These are phyloP conservation scores for Neoscytalidium dimidiatum DNA, from an alignment of 2,329 filamentous ascomycete genomes.

Conservation along the genomic window DNA sequence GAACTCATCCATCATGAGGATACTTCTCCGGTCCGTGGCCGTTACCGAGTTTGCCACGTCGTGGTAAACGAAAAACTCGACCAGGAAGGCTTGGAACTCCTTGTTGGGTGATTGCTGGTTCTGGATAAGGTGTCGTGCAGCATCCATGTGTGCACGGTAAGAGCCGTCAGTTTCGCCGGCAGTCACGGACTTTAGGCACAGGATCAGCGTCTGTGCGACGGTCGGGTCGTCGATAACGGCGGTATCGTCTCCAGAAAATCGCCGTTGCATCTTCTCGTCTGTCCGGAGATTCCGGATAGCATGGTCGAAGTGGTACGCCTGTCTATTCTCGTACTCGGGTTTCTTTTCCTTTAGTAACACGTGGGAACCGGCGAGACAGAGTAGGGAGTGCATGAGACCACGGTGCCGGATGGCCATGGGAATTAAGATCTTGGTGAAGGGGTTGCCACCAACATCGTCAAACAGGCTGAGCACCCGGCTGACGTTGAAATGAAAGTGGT, in stretches of 20 bases:
- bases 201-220: slow-evolving; percentile 60
- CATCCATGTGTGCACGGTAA: slow-evolving; percentile 77
- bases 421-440: slow-evolving; percentile 81
- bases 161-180: slow-evolving; percentile 65
- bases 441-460: slow-evolving; percentile 71
- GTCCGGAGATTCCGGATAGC: slow-evolving; percentile 42
- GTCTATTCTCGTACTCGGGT: slow-evolving; percentile 54
- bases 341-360: slow-evolving; percentile 55
- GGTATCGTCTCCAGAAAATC: slow-evolving; percentile 40
- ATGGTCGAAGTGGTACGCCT: slow-evolving; percentile 55
- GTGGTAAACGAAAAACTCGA: slow-evolving; percentile 84
- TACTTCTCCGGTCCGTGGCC: slow-evolving; percentile 53
- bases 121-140: slow-evolving; percentile 71
- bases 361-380: slow-evolving; percentile 81
- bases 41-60: slow-evolving; percentile 62
- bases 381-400: slow-evolving; percentile 86
- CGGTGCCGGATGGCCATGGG: slow-evolving; percentile 78
- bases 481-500: slow-evolving; percentile 78
- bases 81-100: slow-evolving; percentile 70
- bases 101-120: slow-evolving; percentile 61
- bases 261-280: slow-evolving; percentile 29
- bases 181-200: slow-evolving; percentile 61
- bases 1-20: slow-evolving; percentile 56
- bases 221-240: slow-evolving; percentile 58
- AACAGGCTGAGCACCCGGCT: slow-evolving; percentile 82